Evolutionary conservation across 1,284 basidiomycete species (phyloP), one percentile per base, ranked within the genome.

Genomic region (Cryptococcus depauperatus): DNA sequence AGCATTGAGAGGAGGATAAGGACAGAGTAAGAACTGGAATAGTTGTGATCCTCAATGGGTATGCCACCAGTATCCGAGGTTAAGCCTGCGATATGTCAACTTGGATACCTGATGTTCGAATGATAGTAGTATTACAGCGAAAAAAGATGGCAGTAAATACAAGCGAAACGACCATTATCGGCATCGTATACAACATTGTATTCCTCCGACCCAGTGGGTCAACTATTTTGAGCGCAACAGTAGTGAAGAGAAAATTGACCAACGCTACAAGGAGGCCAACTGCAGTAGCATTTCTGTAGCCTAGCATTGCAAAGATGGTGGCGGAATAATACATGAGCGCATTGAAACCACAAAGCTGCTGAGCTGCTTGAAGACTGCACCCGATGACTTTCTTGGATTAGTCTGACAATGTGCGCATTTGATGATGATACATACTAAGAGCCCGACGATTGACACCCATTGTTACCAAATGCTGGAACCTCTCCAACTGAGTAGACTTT

Each of bases 201-300:
- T 73, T 77, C 40, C 86, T 75, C 28, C 86, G 73, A 10, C 86
- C 86, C 43, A 88, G 74, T 22, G 79, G 80, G 63, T 89, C 86
- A 44, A 89, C 85, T 70, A 83, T 71, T 66, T 80, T 81, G 34
- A 91, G 74, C 1, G 86, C 84, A 39, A 90, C 70, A 41, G 89
- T 75, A 1, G 86, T 90, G 69, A 86, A 87, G 41, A 84, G 54
- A 62, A 89, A 85, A 69, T 88, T 87, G 30, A 84, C 85, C 9
- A 79, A 78, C 1, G 84, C 83, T 33, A 88, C 75, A 57, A 88
- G 81, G 28, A 85, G 75, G 2, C 84, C 83, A 29, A 85, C 83
- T 0, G 83, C 84, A 0, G 83, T 85, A 0, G 84, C 81, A 58
- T 87, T 81, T 62, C 83, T 73, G 68, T 87, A 87, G 0, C 85